Conservation (phyloP, 352 stramenopile genomes). For the Thraustochytrium sp. region DNA sequence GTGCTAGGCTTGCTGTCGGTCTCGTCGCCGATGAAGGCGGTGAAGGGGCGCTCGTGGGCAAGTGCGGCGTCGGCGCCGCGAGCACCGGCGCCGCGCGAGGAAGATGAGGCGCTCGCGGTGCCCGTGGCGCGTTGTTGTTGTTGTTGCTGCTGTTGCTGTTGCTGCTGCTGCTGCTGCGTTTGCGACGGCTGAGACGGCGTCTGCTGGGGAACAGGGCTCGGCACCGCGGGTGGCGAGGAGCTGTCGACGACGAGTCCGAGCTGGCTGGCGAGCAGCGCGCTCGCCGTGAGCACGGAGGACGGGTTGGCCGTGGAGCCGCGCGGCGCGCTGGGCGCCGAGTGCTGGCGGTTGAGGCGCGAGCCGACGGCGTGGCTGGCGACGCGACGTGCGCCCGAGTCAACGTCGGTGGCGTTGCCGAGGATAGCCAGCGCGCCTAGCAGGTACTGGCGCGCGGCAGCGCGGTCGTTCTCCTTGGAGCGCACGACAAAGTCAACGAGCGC, state of each 20-base stretch:
- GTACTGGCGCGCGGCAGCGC: not conserved
- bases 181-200: too few relatives aligned
- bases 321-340: not conserved
- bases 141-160: not conserved
- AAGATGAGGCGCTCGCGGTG: not conserved
- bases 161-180: too few relatives aligned
- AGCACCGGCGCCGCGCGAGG: not conserved
- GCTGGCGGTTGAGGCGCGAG: slow-evolving; percentile 5
- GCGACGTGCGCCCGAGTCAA: not conserved
- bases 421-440: not conserved
- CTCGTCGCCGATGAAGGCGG: not conserved
- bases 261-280: not conserved
- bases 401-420: not conserved
- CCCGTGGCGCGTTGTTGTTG: not conserved
- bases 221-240: too few relatives aligned
- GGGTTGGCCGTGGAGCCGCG: too few relatives aligned
- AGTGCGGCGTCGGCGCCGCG: not conserved
- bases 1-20: slow-evolving; percentile 30
- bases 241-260: too few relatives aligned
- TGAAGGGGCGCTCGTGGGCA: slow-evolving; percentile 11
- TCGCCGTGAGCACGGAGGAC: not conserved
- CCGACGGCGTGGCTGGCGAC: not conserved
- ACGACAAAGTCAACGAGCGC: not conserved
- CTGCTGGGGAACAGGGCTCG: too few relatives aligned
- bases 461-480: slow-evolving; percentile 5